Base-by-base conservation (phyloP, 352 stramenopile genomes). In the Globisporangium radiosum region DNA sequence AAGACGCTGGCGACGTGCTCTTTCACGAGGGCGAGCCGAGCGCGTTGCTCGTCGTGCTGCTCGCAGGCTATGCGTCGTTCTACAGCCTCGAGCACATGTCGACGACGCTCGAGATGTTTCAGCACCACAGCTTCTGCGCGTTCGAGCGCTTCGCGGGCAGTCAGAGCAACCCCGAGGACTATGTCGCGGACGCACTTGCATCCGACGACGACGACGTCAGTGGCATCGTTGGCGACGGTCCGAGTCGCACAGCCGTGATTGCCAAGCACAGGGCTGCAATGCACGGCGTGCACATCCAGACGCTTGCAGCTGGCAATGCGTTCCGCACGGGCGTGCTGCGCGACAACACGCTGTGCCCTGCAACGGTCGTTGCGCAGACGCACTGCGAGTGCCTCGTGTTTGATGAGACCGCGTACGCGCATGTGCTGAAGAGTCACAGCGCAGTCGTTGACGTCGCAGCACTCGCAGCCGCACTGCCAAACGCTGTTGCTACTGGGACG, bases 61-160 rank as follows among this genome's bases (percentile, higher is more conserved):
- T 85, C 8, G 69, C 66, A 2, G 78, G 78, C 2, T 87, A 85
- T 37, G 15, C 85, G 15, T 75, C 72, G 7, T 73, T 88, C 10
- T 88, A 86, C 58, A 85, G 76, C 14, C 63, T 82, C n/a, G 76
- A 88, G 33, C 65, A 85, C 59, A 80, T 85, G 66, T 65, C 68
- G 2, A 64, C 66, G n/a, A 75, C 75, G 7, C 49, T 76, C 33
- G 78, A 87, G 17, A 87, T 88, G 78, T 81, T 88, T 25, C 71
- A 78, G 36, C 65, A 75, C 0, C 78, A 88, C 60, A 54, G 74
- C 4, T 87, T 88, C 49, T 88, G 78, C 48, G 59, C 71, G 3
- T 84, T 80, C 25, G 36, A 47, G 1, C 60, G 65, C 3, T 81
- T 81, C 55, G 56, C 50, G 33, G 60, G 61, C 6, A 71, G 68